Conservation (phyloP, 768 basidiomycete genomes). For the Clathrus columnatus region DNA sequence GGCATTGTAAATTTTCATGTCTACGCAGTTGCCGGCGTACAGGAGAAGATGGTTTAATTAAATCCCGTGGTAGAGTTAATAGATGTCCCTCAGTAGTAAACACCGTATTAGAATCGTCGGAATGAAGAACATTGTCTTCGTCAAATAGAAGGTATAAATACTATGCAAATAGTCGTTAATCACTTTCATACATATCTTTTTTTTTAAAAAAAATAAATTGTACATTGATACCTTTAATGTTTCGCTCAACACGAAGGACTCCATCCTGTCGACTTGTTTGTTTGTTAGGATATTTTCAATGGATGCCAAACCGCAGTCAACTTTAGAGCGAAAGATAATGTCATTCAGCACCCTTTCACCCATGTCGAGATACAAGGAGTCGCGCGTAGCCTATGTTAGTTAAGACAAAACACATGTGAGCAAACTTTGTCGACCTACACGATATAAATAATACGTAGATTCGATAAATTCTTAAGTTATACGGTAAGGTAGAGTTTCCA, state of each 20-base stretch:
- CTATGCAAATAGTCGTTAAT: conserved; percentile 30
- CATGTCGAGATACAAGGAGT: conserved; percentile 87
- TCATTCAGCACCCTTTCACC: conserved; percentile 80
- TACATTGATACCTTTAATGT: conserved; percentile 64
- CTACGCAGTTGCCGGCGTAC: conserved; percentile 52
- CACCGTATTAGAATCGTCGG: conserved; percentile 77
- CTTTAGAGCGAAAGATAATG: conserved; percentile 62
- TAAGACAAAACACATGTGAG: background rate
- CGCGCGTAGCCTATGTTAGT: conserved; percentile 68
- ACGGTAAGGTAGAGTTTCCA: background rate
- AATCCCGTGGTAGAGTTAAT: conserved; percentile 49
- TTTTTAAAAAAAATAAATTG: background rate
- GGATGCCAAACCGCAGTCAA: conserved; percentile 78
- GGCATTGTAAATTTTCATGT: conserved; percentile 65
- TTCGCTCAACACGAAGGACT: conserved; percentile 91
- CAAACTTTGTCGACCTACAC: conserved; percentile 35
- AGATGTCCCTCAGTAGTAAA: conserved; percentile 96
- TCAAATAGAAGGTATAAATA: conserved; percentile 93
- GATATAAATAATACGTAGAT: conserved; percentile 92
- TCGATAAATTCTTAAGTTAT: conserved; percentile 72
- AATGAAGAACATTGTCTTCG: conserved; percentile 66
- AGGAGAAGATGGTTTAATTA: conserved; percentile 49
- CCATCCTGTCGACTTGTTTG: conserved; percentile 88
- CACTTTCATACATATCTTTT: too few species aligned
- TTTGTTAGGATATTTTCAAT: conserved; percentile 73